Percentiles rank a stretch among this genome's conserved stretches.
phyloP scores from a whole-genome alignment of 768 basidiomycete genomes.

The Chalciporus sphaerocephalus region DNA sequence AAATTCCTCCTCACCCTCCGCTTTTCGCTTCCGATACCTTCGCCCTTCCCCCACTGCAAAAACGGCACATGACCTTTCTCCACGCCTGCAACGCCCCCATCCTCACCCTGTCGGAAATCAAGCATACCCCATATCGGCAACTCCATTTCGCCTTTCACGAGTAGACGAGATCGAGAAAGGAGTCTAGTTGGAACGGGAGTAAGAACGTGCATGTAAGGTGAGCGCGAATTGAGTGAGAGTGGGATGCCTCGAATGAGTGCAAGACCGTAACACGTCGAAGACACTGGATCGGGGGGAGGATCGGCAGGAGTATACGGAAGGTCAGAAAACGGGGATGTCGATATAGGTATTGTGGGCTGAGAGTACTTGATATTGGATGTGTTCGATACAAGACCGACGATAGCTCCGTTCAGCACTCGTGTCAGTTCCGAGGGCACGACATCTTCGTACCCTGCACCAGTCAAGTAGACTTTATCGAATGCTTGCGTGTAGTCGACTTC shows the following conservation, averaged over 20 bases:
- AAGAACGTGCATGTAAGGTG: slow-evolving; percentile 59
- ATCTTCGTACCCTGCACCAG: slow-evolving; percentile 75
- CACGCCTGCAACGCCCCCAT: slow-evolving; percentile 43
- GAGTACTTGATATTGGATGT: background rate
- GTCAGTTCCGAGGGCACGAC: slow-evolving; percentile 65
- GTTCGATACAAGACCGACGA: slow-evolving; percentile 66
- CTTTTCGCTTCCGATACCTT: slow-evolving; percentile 68
- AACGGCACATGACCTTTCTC: slow-evolving; percentile 65
- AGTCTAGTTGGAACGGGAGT: slow-evolving; percentile 61
- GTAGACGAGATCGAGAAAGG: slow-evolving; percentile 32
- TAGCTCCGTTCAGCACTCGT: slow-evolving; percentile 70
- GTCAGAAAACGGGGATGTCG: background rate
- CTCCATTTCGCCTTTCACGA: slow-evolving; percentile 88
- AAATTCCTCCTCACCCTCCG: slow-evolving; percentile 78
- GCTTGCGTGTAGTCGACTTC: slow-evolving; percentile 56
- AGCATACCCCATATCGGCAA: slow-evolving; percentile 85
- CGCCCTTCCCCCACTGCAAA: slow-evolving; percentile 69
- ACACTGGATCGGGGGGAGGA: slow-evolving; percentile 50
- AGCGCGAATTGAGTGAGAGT: slow-evolving; percentile 25
- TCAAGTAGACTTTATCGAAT: slow-evolving; percentile 61
- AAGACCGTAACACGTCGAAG: slow-evolving; percentile 68
- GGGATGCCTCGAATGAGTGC: slow-evolving; percentile 61
- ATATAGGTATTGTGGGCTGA: background rate
- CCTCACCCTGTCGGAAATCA: slow-evolving; percentile 51
- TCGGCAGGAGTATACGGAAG: slow-evolving; percentile 60